A percentile compares a stretch with the other conserved stretches of the same genome.
Evolutionary conservation across 139 green algal species (phyloP).

Genomic region (Micromonas commoda): DNA sequence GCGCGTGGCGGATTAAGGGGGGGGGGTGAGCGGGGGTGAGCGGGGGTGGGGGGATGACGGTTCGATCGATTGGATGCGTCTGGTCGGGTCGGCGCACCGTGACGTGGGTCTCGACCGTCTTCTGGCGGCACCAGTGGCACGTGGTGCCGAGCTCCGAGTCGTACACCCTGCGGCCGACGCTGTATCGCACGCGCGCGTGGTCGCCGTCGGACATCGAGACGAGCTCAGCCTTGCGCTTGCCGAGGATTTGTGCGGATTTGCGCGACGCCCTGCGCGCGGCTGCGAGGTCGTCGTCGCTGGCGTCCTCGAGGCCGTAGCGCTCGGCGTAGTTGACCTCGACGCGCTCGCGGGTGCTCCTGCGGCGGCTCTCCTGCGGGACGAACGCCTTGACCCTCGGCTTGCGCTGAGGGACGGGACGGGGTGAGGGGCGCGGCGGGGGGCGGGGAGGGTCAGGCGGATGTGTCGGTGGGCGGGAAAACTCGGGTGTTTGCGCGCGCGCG

Average conservation of each 20-base stretch:
- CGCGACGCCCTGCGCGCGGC: not conserved
- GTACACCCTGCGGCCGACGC: conserved; percentile 56
- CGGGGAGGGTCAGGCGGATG: not conserved
- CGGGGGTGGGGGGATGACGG: no score
- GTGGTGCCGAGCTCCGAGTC: conserved; percentile 64
- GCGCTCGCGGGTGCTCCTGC: conserved; percentile 51
- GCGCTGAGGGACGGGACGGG: conserved; percentile 1
- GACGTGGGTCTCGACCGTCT: conserved; percentile 71
- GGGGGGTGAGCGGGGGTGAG: no score
- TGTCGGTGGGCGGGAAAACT: no score
- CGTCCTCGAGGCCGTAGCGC: not conserved
- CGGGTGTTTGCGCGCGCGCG: no score
- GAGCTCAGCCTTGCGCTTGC: not conserved
- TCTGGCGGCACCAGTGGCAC: conserved; percentile 83
- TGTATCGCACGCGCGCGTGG: not conserved
- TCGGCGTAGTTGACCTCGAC: conserved; percentile 41
- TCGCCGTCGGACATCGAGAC: no score
- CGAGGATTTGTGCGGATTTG: not conserved
- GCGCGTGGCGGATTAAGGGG: no score
- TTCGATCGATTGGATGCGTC: no score
- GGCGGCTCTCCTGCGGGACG: conserved; percentile 2
- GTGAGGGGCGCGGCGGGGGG: not conserved
- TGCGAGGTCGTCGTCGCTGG: not conserved
- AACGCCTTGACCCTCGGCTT: conserved; percentile 36
- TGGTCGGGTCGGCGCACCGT: no score